phyloP scores from a whole-genome alignment of 2,329 filamentous ascomycete genomes.

The Fusarium nematophilum region DNA sequence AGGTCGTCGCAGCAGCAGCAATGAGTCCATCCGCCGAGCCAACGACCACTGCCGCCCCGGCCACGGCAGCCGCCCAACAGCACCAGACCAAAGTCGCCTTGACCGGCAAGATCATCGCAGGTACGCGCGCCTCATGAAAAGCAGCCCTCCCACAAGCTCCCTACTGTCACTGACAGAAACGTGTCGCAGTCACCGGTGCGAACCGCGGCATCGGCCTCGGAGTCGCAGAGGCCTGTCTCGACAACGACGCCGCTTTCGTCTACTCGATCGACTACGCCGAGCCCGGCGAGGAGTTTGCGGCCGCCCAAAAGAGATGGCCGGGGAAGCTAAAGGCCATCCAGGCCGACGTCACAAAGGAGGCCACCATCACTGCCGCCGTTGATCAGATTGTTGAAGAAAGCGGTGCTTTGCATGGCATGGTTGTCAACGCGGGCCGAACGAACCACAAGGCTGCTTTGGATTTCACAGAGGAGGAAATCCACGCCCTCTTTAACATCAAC shows the following conservation, averaged over 20 bases:
- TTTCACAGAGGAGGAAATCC: conserved; percentile 44
- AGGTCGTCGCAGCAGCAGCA: too few relatives aligned
- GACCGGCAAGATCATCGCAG: conserved; percentile 17
- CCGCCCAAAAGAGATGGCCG: conserved; percentile 54
- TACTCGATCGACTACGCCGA: conserved; percentile 44
- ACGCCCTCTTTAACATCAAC: conserved; percentile 51
- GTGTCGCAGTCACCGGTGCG: conserved; percentile 51
- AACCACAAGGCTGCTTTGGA: conserved; percentile 64
- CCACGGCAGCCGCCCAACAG: neutral
- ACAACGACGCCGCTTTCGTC: conserved; percentile 53
- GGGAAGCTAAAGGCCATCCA: conserved; percentile 57
- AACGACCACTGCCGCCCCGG: neutral
- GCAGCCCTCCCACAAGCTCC: neutral
- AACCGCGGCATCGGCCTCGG: conserved; percentile 59
- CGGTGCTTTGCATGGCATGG: conserved; percentile 59
- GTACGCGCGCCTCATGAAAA: neutral
- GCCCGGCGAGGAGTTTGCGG: conserved; percentile 40
- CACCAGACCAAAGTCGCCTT: conserved; percentile 16
- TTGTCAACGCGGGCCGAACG: conserved; percentile 62
- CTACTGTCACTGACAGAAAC: neutral
- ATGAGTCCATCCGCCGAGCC: conserved; percentile 3
- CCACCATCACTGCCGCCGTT: conserved; percentile 53
- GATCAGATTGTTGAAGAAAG: conserved; percentile 52
- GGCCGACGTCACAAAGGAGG: conserved; percentile 58
- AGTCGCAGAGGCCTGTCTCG: conserved; percentile 59